Percentiles rank a stretch among this genome's conserved stretches.
These are phyloP conservation scores for Rhodotorula sp. DNA, from an alignment of 1,284 basidiomycete genomes.

Conservation along the genomic window DNA sequence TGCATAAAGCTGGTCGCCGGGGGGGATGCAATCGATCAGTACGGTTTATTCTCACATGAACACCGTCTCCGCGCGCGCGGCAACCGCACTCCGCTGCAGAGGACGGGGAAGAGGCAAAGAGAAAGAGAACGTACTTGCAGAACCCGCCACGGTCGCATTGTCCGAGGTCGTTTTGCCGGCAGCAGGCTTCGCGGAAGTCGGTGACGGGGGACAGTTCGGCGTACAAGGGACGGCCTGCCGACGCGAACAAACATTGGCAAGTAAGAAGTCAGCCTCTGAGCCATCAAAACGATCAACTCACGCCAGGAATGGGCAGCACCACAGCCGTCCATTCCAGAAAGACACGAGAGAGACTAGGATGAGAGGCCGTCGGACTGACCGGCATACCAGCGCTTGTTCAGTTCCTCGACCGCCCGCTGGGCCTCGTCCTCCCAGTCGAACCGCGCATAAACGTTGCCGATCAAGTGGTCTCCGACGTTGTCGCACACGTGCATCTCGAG, in stretches of 20 bases:
- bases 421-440: constrained; percentile 99
- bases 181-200: constrained; percentile 98
- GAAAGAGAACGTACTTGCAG: constrained; percentile 69
- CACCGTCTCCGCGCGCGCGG: too few relatives aligned
- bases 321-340: neutral
- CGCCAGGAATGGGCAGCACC: too few relatives aligned
- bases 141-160: constrained; percentile 70
- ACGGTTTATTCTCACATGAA: too few relatives aligned
- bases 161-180: constrained; percentile 95
- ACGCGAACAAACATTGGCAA: neutral
- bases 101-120: too few relatives aligned
- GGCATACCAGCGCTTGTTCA: constrained; percentile 98
- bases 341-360: neutral
- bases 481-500: constrained; percentile 98
- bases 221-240: constrained; percentile 83
- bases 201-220: constrained; percentile 98
- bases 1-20: neutral
- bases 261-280: neutral
- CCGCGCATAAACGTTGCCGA: constrained; percentile 97
- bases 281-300: too few relatives aligned
- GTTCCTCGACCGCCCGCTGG: constrained; percentile 82
- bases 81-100: too few relatives aligned
- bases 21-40: too few relatives aligned
- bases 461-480: constrained; percentile 97
- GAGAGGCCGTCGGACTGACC: constrained; percentile 57